These are phyloP conservation scores for Fusarium sp. DNA, from an alignment of 2,329 filamentous ascomycete genomes.

Conservation along the genomic window DNA sequence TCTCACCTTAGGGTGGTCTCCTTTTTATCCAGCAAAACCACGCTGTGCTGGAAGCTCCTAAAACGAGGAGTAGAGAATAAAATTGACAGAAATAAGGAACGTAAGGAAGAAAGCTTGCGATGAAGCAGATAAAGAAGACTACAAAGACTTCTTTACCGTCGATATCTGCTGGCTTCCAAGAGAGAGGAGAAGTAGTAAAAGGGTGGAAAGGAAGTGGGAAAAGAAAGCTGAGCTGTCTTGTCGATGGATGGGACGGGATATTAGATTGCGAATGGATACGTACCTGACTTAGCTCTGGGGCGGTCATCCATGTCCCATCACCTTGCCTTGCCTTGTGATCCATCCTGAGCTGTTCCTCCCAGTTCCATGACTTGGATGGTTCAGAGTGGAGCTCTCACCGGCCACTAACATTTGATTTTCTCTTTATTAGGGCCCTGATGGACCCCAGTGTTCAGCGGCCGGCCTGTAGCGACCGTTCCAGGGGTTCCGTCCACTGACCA, in stretches of 20 bases:
- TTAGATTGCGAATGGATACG: conserved; percentile 44
- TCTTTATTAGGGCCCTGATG: conserved; percentile 26
- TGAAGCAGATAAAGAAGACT: conserved; percentile 27
- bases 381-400: conserved; percentile 22
- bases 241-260: conserved; percentile 34
- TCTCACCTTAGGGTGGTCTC: conserved; percentile 37
- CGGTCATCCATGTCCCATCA: conserved; percentile 18
- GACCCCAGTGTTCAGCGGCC: conserved; percentile 24
- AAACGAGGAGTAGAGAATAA: conserved; percentile 10
- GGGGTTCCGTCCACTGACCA: conserved; percentile 27
- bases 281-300: conserved; percentile 25
- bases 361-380: conserved; percentile 29
- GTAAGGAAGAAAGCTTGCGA: conserved; percentile 30
- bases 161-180: conserved; percentile 32
- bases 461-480: conserved; percentile 40
- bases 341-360: conserved; percentile 38
- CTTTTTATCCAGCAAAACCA: conserved; percentile 40
- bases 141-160: conserved; percentile 29
- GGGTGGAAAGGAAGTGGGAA: conserved; percentile 14
- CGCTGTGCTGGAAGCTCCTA: conserved; percentile 29
- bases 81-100: conserved; percentile 21
- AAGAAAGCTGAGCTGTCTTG: conserved; percentile 42
- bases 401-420: conserved; percentile 28
- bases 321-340: conserved; percentile 33
- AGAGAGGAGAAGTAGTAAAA: conserved; percentile 20